Base-by-base conservation (phyloP, 495 filamentous ascomycete species). In the Amphirosellinia nigrospora region DNA sequence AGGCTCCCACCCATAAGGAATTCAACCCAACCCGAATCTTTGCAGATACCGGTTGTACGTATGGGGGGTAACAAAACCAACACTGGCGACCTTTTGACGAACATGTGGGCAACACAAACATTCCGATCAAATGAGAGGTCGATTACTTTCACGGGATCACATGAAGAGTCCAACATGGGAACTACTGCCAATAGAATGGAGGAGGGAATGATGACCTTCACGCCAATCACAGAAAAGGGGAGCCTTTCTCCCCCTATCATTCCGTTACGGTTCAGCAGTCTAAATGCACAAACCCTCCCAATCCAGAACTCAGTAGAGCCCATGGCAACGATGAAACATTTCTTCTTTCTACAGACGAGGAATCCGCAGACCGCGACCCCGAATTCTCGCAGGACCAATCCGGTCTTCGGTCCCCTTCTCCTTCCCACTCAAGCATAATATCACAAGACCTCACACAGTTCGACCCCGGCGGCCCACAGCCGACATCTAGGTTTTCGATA, bases 31-130 rank as follows among this genome's bases (percentile, higher is more conserved):
- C 69, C 26, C 30, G 60, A 60, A 3, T 21, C 66, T 1, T 66
- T 61, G 32, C 72, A 68, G n/a, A 64, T 64, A 15, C 70, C 71
- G n/a, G 30, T 73, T 3, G 65, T 69, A 9, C 72, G 70, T 19
- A 69, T 73, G 9, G 70, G 72, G 30, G 60, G 68, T 15, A 23
- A 50, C 11, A 46, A 48, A 28, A 46, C 39, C 6, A 36, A 10
- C 9, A 8, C 21, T 7, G 11, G n/a, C 21, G 8, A 52, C 13
- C 30, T 55, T 6, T 21, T 41, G n/a, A 30, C 66, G 45, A 66
- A 56, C 23, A 2, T 34, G 38, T 23, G 15, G 32, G 9, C 8
- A 45, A 32, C 48, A 21, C 8, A n/a, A 0, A 56, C 50, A 32
- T 53, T 65, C 21, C 21, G 11, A 41, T 39, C 46, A 19, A 30